Conservation (phyloP, 2,329 filamentous ascomycete species). For the Arthroderma sp. region DNA sequence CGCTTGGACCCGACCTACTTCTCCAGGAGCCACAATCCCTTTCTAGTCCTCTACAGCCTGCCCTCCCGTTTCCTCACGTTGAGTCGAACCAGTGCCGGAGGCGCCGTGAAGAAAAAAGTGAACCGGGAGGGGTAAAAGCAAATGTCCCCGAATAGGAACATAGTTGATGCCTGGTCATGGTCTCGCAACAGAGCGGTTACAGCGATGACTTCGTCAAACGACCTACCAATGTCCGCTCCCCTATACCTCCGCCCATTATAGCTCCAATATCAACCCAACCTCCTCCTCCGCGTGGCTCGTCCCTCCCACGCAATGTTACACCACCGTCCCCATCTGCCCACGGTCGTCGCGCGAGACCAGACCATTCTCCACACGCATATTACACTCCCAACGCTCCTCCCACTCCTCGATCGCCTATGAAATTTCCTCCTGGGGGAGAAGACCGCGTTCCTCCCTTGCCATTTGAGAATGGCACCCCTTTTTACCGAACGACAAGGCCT, state of each 20-base stretch:
- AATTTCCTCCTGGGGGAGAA: neutral
- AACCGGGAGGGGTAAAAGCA: slow-evolving; percentile 14
- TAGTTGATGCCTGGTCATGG: slow-evolving; percentile 29
- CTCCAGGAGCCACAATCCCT: too few relatives aligned
- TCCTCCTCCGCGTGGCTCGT: neutral
- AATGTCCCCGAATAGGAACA: slow-evolving; percentile 29
- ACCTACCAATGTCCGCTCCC: slow-evolving; percentile 14
- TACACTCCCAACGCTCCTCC: neutral
- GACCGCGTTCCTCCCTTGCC: neutral
- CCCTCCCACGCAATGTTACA: neutral
- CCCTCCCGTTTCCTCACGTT: too few relatives aligned
- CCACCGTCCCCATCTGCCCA: slow-evolving; percentile 1
- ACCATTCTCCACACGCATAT: neutral
- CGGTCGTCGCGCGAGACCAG: slow-evolving; percentile 1
- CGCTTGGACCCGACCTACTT: too few relatives aligned
- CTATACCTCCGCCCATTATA: slow-evolving; percentile 9
- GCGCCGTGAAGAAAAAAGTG: neutral
- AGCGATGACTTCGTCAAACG: slow-evolving; percentile 15
- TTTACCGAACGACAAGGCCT: neutral
- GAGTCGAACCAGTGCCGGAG: too few relatives aligned
- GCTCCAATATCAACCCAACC: neutral
- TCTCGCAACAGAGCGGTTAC: slow-evolving; percentile 29
- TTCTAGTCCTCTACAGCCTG: too few relatives aligned
- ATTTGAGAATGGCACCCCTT: neutral
- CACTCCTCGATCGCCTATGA: slow-evolving; percentile 6